Evolutionary conservation across 2,329 filamentous ascomycete genomes (phyloP), one percentile per base, ranked within the genome.

Genomic region (Aspergillus melleus): DNA sequence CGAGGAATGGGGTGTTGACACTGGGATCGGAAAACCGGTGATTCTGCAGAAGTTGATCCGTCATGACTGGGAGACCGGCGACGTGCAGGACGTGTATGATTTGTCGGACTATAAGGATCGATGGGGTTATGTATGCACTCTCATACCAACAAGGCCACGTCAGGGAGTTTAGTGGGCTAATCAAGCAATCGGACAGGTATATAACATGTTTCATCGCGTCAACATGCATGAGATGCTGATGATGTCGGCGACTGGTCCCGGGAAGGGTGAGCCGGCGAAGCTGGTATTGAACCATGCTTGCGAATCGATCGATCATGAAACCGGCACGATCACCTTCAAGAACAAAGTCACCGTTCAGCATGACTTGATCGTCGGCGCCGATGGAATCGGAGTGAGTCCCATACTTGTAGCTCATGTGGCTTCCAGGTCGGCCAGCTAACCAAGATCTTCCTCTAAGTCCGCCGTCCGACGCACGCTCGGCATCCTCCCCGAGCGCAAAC

Each of bases 21-120:
- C 67, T 9, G 58, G 30, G n/a, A 47, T 51, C 22, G 56, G 50
- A 20, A 62, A 39, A 55, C 57, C 49, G 60, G 61, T 73, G 6
- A 64, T 72, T 47, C 57, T 74, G n/a, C 65, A 68, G 53, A 66
- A 67, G 24, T 53, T 74, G 11, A 72, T 74, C 22, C 67, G 69
- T 65, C 71, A 70, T 49, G 66, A 71, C 20, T 73, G 69, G 69
- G 54, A 54, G 0, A 63, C 65, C 24, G 71, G 71, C 2, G 58
- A 63, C 6, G 66, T 72, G 12, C 61, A 63, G 36, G 69, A 57
- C 47, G 65, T 62, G 2, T 72, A 73, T 55, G 66, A 64, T 11
- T 55, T 72, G 14, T 67, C 67, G 3, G 70, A 72, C 55, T 73
- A 73, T 47, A 67, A 66, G 46, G 57, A 51, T 60, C 58, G 12